A percentile compares a stretch with the other conserved stretches of the same genome.
These are phyloP conservation scores for Suillus paluster DNA, from an alignment of 768 basidiomycete species.

Conservation along the genomic window DNA sequence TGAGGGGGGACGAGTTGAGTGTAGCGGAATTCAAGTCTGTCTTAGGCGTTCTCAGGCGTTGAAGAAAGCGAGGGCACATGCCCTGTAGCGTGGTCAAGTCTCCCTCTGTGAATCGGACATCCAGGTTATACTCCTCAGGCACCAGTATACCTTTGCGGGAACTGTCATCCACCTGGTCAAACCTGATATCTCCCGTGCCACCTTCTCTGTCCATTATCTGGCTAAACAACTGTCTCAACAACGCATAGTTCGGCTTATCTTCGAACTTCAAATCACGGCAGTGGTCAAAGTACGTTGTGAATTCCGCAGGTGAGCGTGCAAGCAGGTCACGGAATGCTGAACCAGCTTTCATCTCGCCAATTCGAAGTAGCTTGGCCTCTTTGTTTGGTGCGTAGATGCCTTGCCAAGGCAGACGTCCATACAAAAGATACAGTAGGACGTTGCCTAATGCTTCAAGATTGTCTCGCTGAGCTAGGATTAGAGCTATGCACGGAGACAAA, in stretches of 20 bases:
- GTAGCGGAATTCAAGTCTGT: too few species aligned
- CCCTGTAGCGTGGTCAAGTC: neutral
- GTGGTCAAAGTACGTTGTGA: constrained; percentile 20
- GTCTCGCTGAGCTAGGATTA: too few species aligned
- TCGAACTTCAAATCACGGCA: constrained; percentile 21
- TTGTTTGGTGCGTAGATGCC: constrained; percentile 14
- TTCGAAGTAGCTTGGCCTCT: constrained; percentile 8
- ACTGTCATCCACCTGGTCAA: constrained; percentile 1
- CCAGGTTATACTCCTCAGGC: neutral
- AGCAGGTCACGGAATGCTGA: neutral
- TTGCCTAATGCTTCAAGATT: constrained; percentile 27
- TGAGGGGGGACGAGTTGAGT: too few species aligned
- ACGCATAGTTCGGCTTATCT: constrained; percentile 24
- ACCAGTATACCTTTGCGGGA: constrained; percentile 1
- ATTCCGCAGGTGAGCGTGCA: constrained; percentile 8
- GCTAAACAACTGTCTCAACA: constrained; percentile 18
- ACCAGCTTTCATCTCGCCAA: constrained; percentile 20
- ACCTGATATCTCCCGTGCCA: neutral
- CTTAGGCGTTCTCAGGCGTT: too few species aligned
- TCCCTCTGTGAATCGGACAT: neutral
- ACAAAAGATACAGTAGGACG: constrained; percentile 24
- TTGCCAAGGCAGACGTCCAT: constrained; percentile 29
- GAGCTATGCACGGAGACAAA: too few species aligned
- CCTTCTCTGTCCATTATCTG: constrained; percentile 1
- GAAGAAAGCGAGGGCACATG: neutral